phyloP scores from a whole-genome alignment of 2,329 filamentous ascomycete species.

The Penicillium sp. region DNA sequence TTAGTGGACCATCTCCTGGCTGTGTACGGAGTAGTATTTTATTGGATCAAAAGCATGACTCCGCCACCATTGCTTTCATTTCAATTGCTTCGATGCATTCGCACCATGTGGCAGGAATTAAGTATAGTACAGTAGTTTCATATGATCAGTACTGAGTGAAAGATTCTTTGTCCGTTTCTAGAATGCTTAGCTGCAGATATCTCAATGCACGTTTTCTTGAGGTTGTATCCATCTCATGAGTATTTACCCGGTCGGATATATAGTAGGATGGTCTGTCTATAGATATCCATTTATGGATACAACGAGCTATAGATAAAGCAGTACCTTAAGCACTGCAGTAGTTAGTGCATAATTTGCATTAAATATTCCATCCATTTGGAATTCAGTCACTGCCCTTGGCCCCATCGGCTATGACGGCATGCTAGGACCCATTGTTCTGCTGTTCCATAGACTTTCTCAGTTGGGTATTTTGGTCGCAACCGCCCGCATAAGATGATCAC shows the following conservation, averaged over 20 bases:
- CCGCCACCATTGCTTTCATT: not conserved
- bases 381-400: not conserved
- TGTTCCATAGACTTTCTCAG: not conserved
- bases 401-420: slow-evolving; percentile 2
- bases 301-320: too few relatives aligned
- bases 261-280: not conserved
- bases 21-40: not conserved
- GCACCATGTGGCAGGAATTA: not conserved
- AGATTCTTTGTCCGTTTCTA: not conserved
- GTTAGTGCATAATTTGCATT: too few relatives aligned
- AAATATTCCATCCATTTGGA: not conserved
- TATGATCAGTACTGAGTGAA: not conserved
- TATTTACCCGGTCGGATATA: not conserved
- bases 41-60: not conserved
- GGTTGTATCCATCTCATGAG: not conserved
- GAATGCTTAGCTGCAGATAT: not conserved
- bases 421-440: not conserved
- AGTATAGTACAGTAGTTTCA: not conserved
- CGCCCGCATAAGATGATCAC: slow-evolving; percentile 1
- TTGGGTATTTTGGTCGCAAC: not conserved
- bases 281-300: too few relatives aligned
- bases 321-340: too few relatives aligned
- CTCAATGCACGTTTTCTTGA: not conserved
- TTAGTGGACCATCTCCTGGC: not conserved
- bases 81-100: not conserved